Evolutionary conservation across 371 early-diverging fungal species (phyloP).

Genomic region (Quaeritorhiza haematococci): DNA sequence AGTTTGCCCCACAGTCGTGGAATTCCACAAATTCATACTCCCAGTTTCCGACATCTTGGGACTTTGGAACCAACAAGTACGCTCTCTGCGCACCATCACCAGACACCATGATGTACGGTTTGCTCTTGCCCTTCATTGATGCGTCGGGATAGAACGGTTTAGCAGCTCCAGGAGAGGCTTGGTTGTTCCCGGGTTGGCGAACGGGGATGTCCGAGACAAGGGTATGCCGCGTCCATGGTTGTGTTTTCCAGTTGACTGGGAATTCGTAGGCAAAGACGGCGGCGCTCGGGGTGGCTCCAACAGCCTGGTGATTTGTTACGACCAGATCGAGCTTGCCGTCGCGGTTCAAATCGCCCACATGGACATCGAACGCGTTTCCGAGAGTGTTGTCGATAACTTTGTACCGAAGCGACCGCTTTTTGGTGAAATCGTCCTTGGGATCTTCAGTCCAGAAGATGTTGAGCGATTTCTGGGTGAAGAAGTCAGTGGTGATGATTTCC

Average conservation of each 20-base stretch:
- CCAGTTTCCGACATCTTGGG: constrained; percentile 8
- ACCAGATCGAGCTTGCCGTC: constrained; percentile 24
- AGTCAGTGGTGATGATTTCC: constrained; percentile 20
- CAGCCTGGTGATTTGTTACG: constrained; percentile 19
- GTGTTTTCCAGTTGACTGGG: not conserved
- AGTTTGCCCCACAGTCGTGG: constrained; percentile 19
- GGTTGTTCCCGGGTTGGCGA: constrained; percentile 5
- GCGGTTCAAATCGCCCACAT: constrained; percentile 20
- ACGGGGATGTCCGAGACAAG: constrained; percentile 14
- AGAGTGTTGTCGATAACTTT: constrained; percentile 16
- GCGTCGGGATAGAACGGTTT: too few species aligned
- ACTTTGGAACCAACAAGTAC: constrained; percentile 15
- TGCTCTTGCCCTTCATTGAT: constrained; percentile 2
- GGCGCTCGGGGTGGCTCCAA: constrained; percentile 4
- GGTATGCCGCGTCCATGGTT: constrained; percentile 12
- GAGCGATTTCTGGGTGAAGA: constrained; percentile 13
- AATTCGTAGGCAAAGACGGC: constrained; percentile 15
- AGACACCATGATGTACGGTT: constrained; percentile 16
- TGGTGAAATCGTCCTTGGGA: constrained; percentile 9
- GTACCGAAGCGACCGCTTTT: constrained; percentile 2
- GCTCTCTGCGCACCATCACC: constrained; percentile 19
- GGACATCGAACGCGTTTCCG: constrained; percentile 20
- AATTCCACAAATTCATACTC: constrained; percentile 9
- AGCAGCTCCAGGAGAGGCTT: constrained; percentile 18
- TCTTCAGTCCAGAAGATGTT: constrained; percentile 11